Conservation (phyloP, 106 monocot species). For the Dactylorhiza incarnata region DNA sequence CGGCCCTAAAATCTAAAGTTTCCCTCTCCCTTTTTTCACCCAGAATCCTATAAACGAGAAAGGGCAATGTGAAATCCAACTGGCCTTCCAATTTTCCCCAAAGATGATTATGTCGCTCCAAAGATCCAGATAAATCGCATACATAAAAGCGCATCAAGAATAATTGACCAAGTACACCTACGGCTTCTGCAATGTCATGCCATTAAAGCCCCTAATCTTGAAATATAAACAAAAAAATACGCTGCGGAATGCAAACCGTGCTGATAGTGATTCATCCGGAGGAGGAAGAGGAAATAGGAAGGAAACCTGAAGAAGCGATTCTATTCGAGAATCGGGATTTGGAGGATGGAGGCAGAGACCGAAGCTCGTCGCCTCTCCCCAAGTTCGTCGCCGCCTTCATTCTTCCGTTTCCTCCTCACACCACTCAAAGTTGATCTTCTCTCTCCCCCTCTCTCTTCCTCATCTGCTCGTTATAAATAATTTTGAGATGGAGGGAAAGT, state of each 20-base stretch:
- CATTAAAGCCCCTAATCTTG: neutral
- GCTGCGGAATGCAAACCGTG: neutral
- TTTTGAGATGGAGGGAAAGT: too few relatives aligned
- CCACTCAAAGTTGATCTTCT: too few relatives aligned
- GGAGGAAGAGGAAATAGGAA: neutral
- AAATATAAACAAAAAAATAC: neutral
- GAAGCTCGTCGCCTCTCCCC: slow-evolving; percentile 26
- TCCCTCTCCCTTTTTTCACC: neutral
- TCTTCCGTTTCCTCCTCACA: neutral
- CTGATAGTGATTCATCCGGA: neutral
- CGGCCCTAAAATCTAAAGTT: neutral
- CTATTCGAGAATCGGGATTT: slow-evolving; percentile 24
- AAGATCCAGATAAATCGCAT: neutral
- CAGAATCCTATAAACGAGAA: neutral
- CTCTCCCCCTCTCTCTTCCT: neutral
- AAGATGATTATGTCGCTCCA: too few relatives aligned
- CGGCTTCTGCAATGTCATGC: neutral
- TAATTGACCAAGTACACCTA: neutral
- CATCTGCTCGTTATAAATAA: too few relatives aligned
- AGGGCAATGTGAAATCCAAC: neutral
- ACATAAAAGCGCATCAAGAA: neutral
- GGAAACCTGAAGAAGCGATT: slow-evolving; percentile 16
- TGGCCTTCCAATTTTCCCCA: neutral
- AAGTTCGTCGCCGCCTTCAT: slow-evolving; percentile 13
- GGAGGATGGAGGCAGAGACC: slow-evolving; percentile 21